A percentile compares a stretch with the other conserved stretches of the same genome.
Conservation (phyloP, 2,329 filamentous ascomycete genomes). For the Talaromyces sp. region DNA sequence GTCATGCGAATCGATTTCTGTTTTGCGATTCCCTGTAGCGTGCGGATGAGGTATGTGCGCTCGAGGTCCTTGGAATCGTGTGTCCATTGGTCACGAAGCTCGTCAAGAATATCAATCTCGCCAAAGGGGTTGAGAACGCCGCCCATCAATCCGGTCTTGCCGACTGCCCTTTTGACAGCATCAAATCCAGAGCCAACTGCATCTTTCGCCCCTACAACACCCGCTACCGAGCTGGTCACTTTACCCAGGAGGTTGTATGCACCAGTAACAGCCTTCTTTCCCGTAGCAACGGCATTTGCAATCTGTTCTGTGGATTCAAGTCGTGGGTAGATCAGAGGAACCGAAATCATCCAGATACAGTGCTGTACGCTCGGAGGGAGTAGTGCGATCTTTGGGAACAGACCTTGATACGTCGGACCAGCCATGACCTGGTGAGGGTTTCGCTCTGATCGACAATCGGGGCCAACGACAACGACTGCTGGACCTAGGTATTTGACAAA, state of each 20-base stretch:
- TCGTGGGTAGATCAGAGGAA: slow-evolving; percentile 85
- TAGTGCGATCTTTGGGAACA: slow-evolving; percentile 92
- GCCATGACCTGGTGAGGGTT: slow-evolving; percentile 90
- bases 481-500: slow-evolving; percentile 96
- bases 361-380: slow-evolving; percentile 92
- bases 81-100: slow-evolving; percentile 95
- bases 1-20: slow-evolving; percentile 97
- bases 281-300: slow-evolving; percentile 84
- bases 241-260: slow-evolving; percentile 96
- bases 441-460: slow-evolving; percentile 87
- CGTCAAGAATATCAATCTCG: slow-evolving; percentile 90
- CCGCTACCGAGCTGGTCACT: slow-evolving; percentile 89
- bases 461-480: slow-evolving; percentile 81
- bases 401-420: slow-evolving; percentile 91
- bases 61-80: slow-evolving; percentile 97
- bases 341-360: slow-evolving; percentile 92
- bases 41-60: slow-evolving; percentile 92
- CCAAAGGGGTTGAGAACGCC: slow-evolving; percentile 94
- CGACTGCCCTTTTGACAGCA: slow-evolving; percentile 92
- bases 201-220: slow-evolving; percentile 91
- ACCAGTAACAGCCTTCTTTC: slow-evolving; percentile 94
- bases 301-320: slow-evolving; percentile 89
- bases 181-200: slow-evolving; percentile 90
- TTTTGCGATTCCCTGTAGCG: slow-evolving; percentile 88
- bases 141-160: slow-evolving; percentile 93